Evolutionary conservation across 2,329 filamentous ascomycete genomes (phyloP), one percentile per base, ranked within the genome.

Genomic region (Trichoderma hamatum): DNA sequence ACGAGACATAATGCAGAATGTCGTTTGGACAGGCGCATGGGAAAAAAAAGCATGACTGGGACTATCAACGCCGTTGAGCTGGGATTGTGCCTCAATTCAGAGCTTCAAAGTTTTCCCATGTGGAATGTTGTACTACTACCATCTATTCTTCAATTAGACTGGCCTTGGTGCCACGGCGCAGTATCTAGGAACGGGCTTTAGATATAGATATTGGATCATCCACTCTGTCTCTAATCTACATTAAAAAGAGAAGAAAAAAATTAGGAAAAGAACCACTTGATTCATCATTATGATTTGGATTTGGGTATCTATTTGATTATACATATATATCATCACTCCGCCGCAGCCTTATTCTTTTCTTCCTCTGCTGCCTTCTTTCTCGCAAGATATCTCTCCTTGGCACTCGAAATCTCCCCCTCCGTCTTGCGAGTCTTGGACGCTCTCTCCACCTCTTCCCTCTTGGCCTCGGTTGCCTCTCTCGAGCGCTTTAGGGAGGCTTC

Each of bases 341-440:
- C 65, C 26, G 21, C 68, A 30, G 79, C 82, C 70, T 82, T 84
- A 76, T 84, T 87, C 79, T 89, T 89, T 13, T 85, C 89, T 76
- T 91, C 90, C 70, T 91, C 92, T 1, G 89, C 90, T 69, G 92
- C 91, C 74, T 83, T 85, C 82, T 94, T 95, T 76, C 92, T 84
- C 67, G 91, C 90, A 67, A 96, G 82, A 78, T 94, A 96, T 73
- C 92, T 84, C 80, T 94, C 92, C 78, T 89, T 92, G 1, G 92
- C 92, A 75, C 90, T 91, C 75, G 87, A 90, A 71, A 95, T 91
- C 62, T 95, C 92, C 21, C 84, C 82, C 60, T 89, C 88, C 1
- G 92, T 95, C 85, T 96, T 96, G 74, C 88, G 86, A 73, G 89
- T 92, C 85, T 95, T 96, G 43, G 87, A 82, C 19, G 87, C 86